phyloP scores from a whole-genome alignment of 2,329 filamentous ascomycete genomes.

The Hymenoscyphus infarciens region DNA sequence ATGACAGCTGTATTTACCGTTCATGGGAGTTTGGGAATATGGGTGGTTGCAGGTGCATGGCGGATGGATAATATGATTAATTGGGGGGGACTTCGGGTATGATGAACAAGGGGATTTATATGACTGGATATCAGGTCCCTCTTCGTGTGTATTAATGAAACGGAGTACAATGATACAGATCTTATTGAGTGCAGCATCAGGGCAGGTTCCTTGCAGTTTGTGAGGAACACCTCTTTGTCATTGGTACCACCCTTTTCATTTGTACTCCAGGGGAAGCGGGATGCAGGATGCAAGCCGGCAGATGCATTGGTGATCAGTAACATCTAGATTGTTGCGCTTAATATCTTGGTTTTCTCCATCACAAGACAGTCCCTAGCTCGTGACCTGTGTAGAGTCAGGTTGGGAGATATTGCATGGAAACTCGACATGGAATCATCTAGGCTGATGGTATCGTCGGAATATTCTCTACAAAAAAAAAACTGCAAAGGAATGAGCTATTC shows the following conservation, averaged over 20 bases:
- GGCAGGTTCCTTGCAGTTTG: neutral
- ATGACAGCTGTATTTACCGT: neutral
- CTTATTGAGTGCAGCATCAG: neutral
- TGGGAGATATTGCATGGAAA: too few relatives aligned
- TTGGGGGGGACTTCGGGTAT: neutral
- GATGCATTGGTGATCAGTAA: too few relatives aligned
- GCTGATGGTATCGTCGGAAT: too few relatives aligned
- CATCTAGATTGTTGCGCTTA: too few relatives aligned
- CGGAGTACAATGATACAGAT: neutral
- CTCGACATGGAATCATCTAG: too few relatives aligned
- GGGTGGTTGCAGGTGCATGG: neutral
- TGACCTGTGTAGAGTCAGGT: too few relatives aligned
- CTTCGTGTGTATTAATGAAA: neutral
- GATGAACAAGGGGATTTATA: neutral
- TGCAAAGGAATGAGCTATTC: too few relatives aligned
- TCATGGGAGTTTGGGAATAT: neutral
- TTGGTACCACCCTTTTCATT: neutral
- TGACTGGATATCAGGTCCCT: neutral
- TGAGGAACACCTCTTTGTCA: neutral
- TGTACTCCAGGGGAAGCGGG: neutral
- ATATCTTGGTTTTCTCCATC: too few relatives aligned
- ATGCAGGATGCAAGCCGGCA: neutral
- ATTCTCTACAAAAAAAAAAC: too few relatives aligned
- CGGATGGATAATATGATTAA: neutral
- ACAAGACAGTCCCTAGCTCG: too few relatives aligned